Base-by-base conservation (phyloP, 2,329 filamentous ascomycete species). In the Dactylellina sp. region DNA sequence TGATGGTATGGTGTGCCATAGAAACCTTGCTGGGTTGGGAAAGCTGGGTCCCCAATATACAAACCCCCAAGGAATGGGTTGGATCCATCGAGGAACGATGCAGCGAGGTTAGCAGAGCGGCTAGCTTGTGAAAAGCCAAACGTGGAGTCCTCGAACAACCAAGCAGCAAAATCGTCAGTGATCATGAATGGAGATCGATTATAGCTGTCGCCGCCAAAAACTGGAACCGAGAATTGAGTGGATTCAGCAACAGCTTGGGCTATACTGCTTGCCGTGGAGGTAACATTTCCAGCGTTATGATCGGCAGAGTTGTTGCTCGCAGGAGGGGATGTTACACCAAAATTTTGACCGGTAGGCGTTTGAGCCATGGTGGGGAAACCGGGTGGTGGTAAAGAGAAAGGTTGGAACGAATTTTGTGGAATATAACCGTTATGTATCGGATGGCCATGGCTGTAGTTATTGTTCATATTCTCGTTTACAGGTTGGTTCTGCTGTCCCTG, bases 101-200 rank as follows among this genome's bases (percentile, higher is more conserved):
- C 61, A 12, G 70, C 61, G 9, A 74, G 24, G 35, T 61, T 65
- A 28, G 71, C 57, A 24, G 71, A 70, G 5, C 71, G 63, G 18
- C 63, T 57, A 7, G 71, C 71, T 59, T 70, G 71, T 7, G 71
- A 60, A 20, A 70, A 70, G 32, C 71, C 57, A 22, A 75, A 75
- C 82, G 28, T 81, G 79, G n/a, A 80, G 39, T 77, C 77, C 40
- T 77, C 76, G 47, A 96, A 96, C 24, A 96, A 81, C 84, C 91
- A 96, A 3, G 90, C 89, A 76, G 93, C 89, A 78, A 95, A 95
- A 79, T 96, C 92, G 79, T 96, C 92, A 0, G 91, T 90, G 83
- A 96, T 91, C 7, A 90, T 89, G 79, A 94, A 94, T 0, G 94
- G 93, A 1, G 93, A 96, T 66, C 94, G 91, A 77, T 91, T 93